Evolutionary conservation across 1,284 basidiomycete genomes (phyloP), one percentile per base, ranked within the genome.

Genomic region (Porphyrellus sp.): DNA sequence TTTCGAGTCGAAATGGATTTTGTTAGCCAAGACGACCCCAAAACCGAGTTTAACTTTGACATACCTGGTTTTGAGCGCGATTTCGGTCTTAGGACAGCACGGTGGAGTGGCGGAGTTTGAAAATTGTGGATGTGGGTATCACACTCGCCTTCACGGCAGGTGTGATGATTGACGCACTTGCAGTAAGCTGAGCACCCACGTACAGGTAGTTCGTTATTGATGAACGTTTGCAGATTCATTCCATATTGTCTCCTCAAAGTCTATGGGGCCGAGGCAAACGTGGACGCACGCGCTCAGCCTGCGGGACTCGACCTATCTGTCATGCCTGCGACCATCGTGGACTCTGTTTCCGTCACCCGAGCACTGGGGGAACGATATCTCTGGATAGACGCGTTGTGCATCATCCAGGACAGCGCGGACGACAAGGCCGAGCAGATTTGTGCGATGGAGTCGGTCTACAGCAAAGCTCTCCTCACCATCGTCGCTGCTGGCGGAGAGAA

Each of bases 111-210:
- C n/a, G n/a, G n/a, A n/a, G n/a, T n/a, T n/a, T n/a, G n/a, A n/a
- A n/a, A n/a, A n/a, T n/a, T n/a, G n/a, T n/a, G n/a, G n/a, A n/a
- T n/a, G n/a, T n/a, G n/a, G n/a, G n/a, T n/a, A 49, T 70, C 28
- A 41, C 49, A 25, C 39, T 70, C 15, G 67, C 62, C 21, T 61
- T 70, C 13, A 41, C 37, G 4, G 56, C 49, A 13, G 68, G 65
- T 18, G 34, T 48, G 4, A 53, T 68, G 52, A 51, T 62, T 1
- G 67, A 68, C n/a, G 47, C 58, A 27, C 3, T 55, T 21, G 52
- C 53, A 6, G 64, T 65, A 42, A 55, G 64, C n/a, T 11, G 5
- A 23, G 8, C 18, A 28, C 8, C 7, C 15, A 31, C 15, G 1
- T 8, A 30, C 16, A 25, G 4, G 8, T 33, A 15, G 20, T 23